Base-by-base conservation (phyloP, 805 yeast genomes). In the Blastobotrys mokoenaii region DNA sequence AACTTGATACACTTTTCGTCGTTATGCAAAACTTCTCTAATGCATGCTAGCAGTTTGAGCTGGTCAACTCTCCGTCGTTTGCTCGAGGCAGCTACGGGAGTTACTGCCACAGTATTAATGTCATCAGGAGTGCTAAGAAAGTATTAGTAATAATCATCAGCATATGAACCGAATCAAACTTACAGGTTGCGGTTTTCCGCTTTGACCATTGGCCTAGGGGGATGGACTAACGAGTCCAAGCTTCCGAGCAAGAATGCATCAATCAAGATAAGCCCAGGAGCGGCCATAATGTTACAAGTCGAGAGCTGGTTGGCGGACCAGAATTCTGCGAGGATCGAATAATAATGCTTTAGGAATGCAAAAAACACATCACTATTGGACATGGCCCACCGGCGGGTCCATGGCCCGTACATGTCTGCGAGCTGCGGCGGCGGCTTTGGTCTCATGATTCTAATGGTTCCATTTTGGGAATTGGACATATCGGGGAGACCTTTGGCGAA, bases 331-430 rank as follows among this genome's bases (percentile, higher is more conserved):
- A 63, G 56, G 12, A 68, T 51, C 10, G 58, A 41, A 45, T 67
- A 68, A 44, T 63, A 60, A 50, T 69, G 73, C 52, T 66, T 68
- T 37, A 69, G 48, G 46, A 68, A 68, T n/a, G 72, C 60, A 27
- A 62, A 57, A 45, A 68, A 68, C 11, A 69, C 56, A 35, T 61
- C 63, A 16, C 68, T 56, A 51, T 64, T 61, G 5, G 60, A 54
- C 6, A 54, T 41, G 10, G 57, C 53, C 65, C 68, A 68, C 18
- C 62, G 54, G 3, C 66, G 56, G 2, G 51, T 41, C 72, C 72
- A 67, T 2, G 62, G 53, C 6, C 65, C 66, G 44, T 56, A 51
- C 16, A 63, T 41, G 7, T 50, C 59, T 33, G 38, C 40, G 34
- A 25, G 52, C 44, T 14, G 50, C 30, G 44, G 44, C 37, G 44